Percentiles rank a stretch among this genome's conserved stretches.
Conservation (phyloP, 192 early-diverging fungal species). For the Geranomyces michiganensis region DNA sequence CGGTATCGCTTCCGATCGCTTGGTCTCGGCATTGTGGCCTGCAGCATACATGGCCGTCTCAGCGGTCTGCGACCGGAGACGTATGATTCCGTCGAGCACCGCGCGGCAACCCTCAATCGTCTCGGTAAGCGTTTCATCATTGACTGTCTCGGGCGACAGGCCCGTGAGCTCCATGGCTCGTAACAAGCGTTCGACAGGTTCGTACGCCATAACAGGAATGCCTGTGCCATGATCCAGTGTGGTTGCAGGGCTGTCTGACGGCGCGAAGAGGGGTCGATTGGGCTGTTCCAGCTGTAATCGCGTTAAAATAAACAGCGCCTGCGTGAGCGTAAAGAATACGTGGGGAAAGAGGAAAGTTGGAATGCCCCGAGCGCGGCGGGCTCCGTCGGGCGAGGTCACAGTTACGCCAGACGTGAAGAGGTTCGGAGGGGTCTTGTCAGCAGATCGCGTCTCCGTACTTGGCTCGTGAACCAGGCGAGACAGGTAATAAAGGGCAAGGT, state of each 20-base stretch:
- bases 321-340: conserved; percentile 40
- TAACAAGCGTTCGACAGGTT: conserved; percentile 26
- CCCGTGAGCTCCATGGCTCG: conserved; percentile 25
- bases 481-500: conserved; percentile 42
- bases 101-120: conserved; percentile 15
- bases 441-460: neutral
- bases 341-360: conserved; percentile 38
- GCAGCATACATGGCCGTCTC: neutral
- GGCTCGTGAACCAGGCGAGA: conserved; percentile 24
- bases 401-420: conserved; percentile 7
- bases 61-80: conserved; percentile 13
- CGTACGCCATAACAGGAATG: conserved; percentile 31
- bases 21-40: neutral
- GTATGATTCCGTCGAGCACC: conserved; percentile 19
- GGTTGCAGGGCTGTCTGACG: neutral
- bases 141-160: conserved; percentile 18
- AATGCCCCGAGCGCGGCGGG: conserved; percentile 7
- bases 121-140: conserved; percentile 16
- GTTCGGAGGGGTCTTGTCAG: neutral
- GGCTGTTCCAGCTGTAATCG: conserved; percentile 31
- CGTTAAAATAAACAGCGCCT: conserved; percentile 44
- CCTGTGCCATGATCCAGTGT: conserved; percentile 35
- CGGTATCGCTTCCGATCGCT: conserved; percentile 5
- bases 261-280: conserved; percentile 32
- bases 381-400: neutral